Base-by-base conservation (phyloP, 2,329 filamentous ascomycete genomes). In the Hymenoscyphus infarciens region DNA sequence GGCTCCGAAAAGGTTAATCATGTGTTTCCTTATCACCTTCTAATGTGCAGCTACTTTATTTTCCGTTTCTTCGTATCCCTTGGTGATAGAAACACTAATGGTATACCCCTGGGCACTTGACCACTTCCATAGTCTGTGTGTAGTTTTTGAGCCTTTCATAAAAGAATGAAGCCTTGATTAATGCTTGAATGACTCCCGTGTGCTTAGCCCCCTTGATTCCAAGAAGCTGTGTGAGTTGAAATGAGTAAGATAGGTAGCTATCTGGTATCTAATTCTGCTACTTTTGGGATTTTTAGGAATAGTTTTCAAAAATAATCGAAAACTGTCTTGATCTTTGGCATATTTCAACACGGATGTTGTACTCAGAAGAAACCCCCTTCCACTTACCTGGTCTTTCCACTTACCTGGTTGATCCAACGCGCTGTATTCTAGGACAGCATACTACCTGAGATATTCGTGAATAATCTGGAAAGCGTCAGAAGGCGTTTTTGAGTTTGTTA, bases 11-110 rank as follows among this genome's bases (percentile, higher is more conserved):
- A 74, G 71, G 42, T 70, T 72, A 67, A 70, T 71, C 67, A 70
- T 71, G 68, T 70, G 65, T 72, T 73, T 74, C 69, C 69, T 73
- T 73, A 73, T 69, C 70, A 70, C 66, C 66, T 74, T 74, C 72
- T 74, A 74, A 73, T 74, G 67, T 69, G 69, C 67, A 72, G 67
- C 63, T 68, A 67, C 68, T 68, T 67, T 68, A 67, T 67, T 71
- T 49, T 70, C 66, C 56, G 63, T 67, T 73, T 65, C 67, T 57
- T 61, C 39, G 61, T 61, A 65, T 45, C 59, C 25, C 61, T 65
- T 66, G 62, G 65, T 56, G 68, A 67, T 62, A 69, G 63, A 61
- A 61, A 63, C 61, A 58, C 58, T 59, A 45, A 60, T 60, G 63
- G 66, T 63, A 64, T 61, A 56, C 57, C 65, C 33, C 61, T 61